phyloP scores from a whole-genome alignment of 176 grass and related monocot genomes.

The Metroxylon sagu region DNA sequence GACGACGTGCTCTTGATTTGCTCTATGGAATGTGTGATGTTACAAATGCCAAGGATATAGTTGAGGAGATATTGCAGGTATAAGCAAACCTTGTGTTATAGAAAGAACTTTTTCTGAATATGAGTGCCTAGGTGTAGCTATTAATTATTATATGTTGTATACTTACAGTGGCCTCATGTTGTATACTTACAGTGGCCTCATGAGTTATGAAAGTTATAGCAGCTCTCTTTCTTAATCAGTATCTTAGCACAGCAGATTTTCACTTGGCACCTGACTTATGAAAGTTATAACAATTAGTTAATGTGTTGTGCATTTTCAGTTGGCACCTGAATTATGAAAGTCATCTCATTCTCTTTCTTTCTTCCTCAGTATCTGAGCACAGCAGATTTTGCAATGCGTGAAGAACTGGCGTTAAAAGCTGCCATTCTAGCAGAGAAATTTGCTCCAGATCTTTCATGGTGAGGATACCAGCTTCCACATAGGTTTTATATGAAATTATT shows the following conservation, averaged over 20 bases:
- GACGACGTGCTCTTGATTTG: conserved; percentile 95
- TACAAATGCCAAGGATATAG: conserved; percentile 97
- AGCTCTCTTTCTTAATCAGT: no score
- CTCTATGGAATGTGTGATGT: conserved; percentile 99
- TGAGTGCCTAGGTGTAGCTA: no score
- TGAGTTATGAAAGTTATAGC: no score
- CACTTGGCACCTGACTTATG: neutral
- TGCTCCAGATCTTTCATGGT: conserved; percentile 98
- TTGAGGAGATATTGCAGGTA: conserved; percentile 98
- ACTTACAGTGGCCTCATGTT: no score
- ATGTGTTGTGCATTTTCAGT: no score
- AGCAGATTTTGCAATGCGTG: conserved; percentile 92
- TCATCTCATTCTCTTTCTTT: conserved; percentile 3
- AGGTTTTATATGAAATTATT: no score
- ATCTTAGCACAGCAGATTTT: no score
- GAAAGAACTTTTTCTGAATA: no score
- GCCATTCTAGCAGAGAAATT: conserved; percentile 98
- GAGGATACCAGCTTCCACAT: conserved; percentile 1
- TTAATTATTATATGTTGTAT: no score
- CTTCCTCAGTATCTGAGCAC: conserved; percentile 82
- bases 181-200: no score
- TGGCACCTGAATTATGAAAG: neutral
- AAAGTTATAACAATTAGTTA: neutral
- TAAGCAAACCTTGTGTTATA: conserved; percentile 11
- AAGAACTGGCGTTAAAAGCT: conserved; percentile 93